Conservation (phyloP, 108 stramenopile genomes). For the Fragilaria crotonensis region DNA sequence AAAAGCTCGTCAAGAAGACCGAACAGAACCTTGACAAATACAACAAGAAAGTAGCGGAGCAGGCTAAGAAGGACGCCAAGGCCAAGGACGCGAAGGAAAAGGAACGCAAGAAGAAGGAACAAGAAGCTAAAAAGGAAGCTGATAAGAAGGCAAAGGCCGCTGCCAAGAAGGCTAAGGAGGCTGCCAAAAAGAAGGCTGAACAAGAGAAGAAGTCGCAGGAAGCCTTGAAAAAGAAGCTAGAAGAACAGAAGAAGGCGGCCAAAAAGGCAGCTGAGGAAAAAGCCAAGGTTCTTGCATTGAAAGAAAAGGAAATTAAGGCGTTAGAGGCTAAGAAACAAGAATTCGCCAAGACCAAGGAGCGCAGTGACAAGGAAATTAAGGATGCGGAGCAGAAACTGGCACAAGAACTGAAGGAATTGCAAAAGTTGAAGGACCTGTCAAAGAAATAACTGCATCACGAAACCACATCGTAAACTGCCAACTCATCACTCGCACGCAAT, state of each 20-base stretch:
- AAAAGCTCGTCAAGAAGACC: neutral
- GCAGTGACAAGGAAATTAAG: too few species aligned
- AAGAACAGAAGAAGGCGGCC: constrained; percentile 1
- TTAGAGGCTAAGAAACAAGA: neutral
- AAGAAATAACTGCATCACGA: too few species aligned
- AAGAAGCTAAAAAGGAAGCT: neutral
- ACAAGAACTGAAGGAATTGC: too few species aligned
- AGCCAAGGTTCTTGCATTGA: neutral
- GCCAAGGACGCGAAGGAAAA: constrained; percentile 1
- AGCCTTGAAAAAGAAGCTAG: neutral
- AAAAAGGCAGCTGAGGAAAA: neutral
- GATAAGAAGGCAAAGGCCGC: neutral
- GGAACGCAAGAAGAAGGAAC: neutral
- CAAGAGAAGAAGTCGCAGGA: neutral
- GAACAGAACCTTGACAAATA: neutral
- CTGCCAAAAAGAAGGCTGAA: constrained; percentile 3
- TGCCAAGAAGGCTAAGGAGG: constrained; percentile 2
- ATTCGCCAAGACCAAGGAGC: neutral
- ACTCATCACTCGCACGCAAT: too few species aligned
- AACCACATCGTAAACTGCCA: too few species aligned
- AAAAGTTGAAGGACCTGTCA: neutral
- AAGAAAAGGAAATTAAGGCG: neutral
- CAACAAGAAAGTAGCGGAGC: neutral
- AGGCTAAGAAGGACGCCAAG: neutral
- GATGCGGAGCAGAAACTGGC: too few species aligned